Evolutionary conservation across 208 protist genomes (phyloP).

Genomic region (Vickermania ingenoplastis): DNA sequence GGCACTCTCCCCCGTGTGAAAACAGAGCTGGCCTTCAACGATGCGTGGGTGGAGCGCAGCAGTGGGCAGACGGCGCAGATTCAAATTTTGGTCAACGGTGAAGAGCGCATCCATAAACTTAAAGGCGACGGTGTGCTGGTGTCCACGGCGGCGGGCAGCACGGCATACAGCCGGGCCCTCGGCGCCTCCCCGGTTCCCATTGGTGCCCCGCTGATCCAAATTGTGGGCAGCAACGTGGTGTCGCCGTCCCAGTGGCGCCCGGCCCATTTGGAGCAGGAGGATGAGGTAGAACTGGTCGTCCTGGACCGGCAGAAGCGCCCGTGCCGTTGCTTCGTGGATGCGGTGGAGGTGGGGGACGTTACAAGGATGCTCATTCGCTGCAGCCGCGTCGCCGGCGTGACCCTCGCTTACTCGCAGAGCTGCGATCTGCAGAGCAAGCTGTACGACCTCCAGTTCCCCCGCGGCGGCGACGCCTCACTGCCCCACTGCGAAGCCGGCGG

Average conservation of each 20-base stretch:
- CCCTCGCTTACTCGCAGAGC: conserved; percentile 75
- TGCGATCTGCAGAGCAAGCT: conserved; percentile 86
- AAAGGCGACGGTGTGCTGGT: conserved; percentile 84
- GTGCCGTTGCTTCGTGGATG: conserved; percentile 83
- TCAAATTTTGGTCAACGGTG: conserved; percentile 79
- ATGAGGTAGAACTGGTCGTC: conserved; percentile 83
- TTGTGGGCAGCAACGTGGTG: conserved; percentile 87
- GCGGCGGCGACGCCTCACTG: conserved; percentile 41
- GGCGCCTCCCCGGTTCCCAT: conserved; percentile 84
- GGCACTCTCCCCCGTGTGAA: conserved; percentile 13
- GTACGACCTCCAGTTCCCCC: conserved; percentile 87
- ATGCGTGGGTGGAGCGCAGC: conserved; percentile 86
- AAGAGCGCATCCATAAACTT: conserved; percentile 72
- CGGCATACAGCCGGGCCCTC: conserved; percentile 79
- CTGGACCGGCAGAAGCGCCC: conserved; percentile 76
- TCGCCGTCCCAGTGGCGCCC: conserved; percentile 82
- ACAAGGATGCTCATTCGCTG: conserved; percentile 76
- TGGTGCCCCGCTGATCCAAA: conserved; percentile 75
- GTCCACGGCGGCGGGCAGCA: conserved; percentile 81
- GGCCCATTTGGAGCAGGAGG: conserved; percentile 79
- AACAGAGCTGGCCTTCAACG: conserved; percentile 85
- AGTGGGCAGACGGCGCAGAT: conserved; percentile 86
- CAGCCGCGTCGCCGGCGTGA: conserved; percentile 71
- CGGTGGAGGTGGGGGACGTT: conserved; percentile 75
- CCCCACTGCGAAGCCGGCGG: background rate